phyloP scores from a whole-genome alignment of 805 yeast genomes.

The Zygosaccharomyces bisporus region DNA sequence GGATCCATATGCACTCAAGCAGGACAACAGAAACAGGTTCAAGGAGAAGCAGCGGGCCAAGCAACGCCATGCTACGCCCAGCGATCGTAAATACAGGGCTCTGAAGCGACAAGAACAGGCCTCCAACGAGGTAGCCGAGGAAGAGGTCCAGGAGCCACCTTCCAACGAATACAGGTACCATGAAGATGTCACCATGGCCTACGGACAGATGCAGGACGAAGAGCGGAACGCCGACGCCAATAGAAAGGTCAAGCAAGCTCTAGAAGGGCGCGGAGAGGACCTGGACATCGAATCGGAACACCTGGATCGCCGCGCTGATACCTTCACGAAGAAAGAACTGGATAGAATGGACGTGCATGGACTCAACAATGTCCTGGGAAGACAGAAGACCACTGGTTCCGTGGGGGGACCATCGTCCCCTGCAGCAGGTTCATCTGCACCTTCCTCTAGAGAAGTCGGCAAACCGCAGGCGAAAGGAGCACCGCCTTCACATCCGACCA shows the following conservation, averaged over 20 bases:
- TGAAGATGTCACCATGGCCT: slow-evolving; percentile 19
- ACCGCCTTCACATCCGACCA: no score
- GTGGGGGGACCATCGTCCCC: background rate
- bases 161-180: slow-evolving; percentile 24
- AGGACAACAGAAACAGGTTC: slow-evolving; percentile 42
- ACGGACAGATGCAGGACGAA: slow-evolving; percentile 13
- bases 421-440: background rate
- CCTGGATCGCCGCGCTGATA: background rate
- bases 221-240: slow-evolving; percentile 12
- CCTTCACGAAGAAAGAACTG: slow-evolving; percentile 20
- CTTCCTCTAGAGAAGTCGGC: background rate
- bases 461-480: no score
- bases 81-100: slow-evolving; percentile 36
- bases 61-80: slow-evolving; percentile 38
- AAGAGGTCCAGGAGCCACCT: slow-evolving; percentile 19
- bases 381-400: background rate
- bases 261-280: slow-evolving; percentile 13
- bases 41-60: slow-evolving; percentile 41
- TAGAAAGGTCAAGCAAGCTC: slow-evolving; percentile 15
- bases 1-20: slow-evolving; percentile 34
- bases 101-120: slow-evolving; percentile 19
- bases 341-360: slow-evolving; percentile 21
- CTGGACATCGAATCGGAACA: slow-evolving; percentile 3
- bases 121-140: slow-evolving; percentile 14
- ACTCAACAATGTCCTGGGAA: slow-evolving; percentile 21